These are phyloP conservation scores for Trichoderma hamatum DNA, from an alignment of 2,329 filamentous ascomycete genomes.

Conservation along the genomic window DNA sequence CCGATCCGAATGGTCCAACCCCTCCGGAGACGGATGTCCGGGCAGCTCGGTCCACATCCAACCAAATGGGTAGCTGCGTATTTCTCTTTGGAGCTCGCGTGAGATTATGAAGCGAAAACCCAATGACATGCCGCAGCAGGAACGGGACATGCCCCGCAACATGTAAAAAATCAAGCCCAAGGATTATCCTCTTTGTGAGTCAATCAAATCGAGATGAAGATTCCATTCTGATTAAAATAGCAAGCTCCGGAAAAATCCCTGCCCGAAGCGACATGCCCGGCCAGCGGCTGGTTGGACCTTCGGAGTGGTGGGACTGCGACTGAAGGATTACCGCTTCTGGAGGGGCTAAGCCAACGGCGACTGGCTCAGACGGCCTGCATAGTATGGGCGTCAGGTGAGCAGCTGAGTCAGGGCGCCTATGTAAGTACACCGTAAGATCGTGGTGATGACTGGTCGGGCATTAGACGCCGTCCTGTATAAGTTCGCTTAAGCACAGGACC, in stretches of 20 bases:
- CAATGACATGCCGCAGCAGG: slow-evolving; percentile 18
- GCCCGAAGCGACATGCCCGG: neutral
- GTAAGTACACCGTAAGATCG: slow-evolving; percentile 14
- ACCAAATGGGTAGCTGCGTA: slow-evolving; percentile 1
- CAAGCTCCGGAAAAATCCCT: neutral
- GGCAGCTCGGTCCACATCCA: slow-evolving; percentile 19
- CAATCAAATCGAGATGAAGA: neutral
- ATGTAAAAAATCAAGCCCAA: neutral
- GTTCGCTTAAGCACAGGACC: neutral
- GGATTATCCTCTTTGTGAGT: neutral
- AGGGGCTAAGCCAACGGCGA: neutral
- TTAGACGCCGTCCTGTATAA: slow-evolving; percentile 14
- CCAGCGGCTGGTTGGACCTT: slow-evolving; percentile 2
- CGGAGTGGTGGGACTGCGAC: slow-evolving; percentile 17
- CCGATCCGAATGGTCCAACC: slow-evolving; percentile 15
- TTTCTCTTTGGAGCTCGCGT: neutral
- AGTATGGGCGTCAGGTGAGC: slow-evolving; percentile 31
- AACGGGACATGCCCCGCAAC: neutral
- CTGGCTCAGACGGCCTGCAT: slow-evolving; percentile 28
- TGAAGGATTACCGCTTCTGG: slow-evolving; percentile 15
- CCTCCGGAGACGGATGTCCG: slow-evolving; percentile 15
- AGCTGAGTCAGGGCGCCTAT: slow-evolving; percentile 26
- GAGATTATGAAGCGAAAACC: neutral
- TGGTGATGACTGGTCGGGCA: slow-evolving; percentile 10
- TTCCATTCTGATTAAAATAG: slow-evolving; percentile 4